phyloP scores from a whole-genome alignment of 768 basidiomycete species.

The Clathrus columnatus region DNA sequence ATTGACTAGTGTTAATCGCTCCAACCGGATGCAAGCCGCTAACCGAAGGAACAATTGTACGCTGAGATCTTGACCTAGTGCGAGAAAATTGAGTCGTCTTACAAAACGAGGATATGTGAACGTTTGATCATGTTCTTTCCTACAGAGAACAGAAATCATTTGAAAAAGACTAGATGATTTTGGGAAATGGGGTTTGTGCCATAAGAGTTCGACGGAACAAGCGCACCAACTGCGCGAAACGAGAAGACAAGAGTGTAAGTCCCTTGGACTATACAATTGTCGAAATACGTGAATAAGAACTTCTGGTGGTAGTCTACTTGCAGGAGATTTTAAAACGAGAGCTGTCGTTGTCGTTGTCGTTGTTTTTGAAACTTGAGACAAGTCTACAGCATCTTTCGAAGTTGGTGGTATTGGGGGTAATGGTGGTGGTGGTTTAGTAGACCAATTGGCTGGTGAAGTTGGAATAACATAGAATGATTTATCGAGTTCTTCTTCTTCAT shows the following conservation, averaged over 20 bases:
- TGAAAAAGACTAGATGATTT: slow-evolving; percentile 62
- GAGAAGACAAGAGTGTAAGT: slow-evolving; percentile 66
- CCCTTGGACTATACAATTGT: slow-evolving; percentile 63
- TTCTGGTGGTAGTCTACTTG: slow-evolving; percentile 75
- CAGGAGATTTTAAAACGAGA: slow-evolving; percentile 36
- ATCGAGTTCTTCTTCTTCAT: slow-evolving; percentile 5
- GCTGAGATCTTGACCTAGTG: slow-evolving; percentile 56
- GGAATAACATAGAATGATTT: slow-evolving; percentile 27
- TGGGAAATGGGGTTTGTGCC: slow-evolving; percentile 81
- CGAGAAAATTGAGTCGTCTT: slow-evolving; percentile 82
- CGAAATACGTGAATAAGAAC: slow-evolving; percentile 89
- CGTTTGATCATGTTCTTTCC: slow-evolving; percentile 43
- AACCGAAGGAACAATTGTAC: slow-evolving; percentile 70
- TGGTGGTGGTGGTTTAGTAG: slow-evolving; percentile 22
- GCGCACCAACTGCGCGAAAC: slow-evolving; percentile 93
- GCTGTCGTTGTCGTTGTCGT: slow-evolving; percentile 18
- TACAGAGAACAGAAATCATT: slow-evolving; percentile 64
- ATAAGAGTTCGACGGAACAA: slow-evolving; percentile 89
- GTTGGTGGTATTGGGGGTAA: slow-evolving; percentile 23
- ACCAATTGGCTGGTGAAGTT: slow-evolving; percentile 61
- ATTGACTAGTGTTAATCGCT: slow-evolving; percentile 81
- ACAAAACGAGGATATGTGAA: slow-evolving; percentile 87
- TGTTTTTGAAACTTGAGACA: no score
- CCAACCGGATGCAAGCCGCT: slow-evolving; percentile 67
- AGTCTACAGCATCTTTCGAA: slow-evolving; percentile 15